phyloP scores from a whole-genome alignment of 805 yeast species.

The Monosporozyma servazzii region DNA sequence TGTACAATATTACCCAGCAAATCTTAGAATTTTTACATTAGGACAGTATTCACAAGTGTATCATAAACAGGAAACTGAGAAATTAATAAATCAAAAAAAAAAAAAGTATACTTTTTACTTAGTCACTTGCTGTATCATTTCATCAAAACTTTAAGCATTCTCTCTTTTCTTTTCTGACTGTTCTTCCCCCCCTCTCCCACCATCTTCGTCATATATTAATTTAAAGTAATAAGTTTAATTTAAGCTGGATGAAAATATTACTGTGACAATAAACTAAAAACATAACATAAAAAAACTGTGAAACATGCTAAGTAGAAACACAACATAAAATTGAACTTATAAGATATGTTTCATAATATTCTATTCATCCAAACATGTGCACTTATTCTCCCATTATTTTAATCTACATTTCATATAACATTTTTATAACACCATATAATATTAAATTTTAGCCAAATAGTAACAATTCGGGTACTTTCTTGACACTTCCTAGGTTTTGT shows the following conservation, averaged over 20 bases:
- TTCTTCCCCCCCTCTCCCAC: not conserved
- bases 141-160: not conserved
- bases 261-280: not conserved
- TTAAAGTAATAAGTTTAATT: not conserved
- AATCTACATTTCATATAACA: not conserved
- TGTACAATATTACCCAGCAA: constrained; percentile 59
- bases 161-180: not conserved
- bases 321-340: too few species aligned
- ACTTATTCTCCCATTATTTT: not conserved
- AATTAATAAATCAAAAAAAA: not conserved
- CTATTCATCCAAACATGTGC: not conserved
- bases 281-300: not conserved
- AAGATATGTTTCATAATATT: not conserved
- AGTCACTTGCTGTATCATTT: not conserved
- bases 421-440: not conserved
- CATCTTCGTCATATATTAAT: not conserved
- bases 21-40: constrained; percentile 41
- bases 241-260: not conserved
- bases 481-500: not conserved
- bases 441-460: not conserved
- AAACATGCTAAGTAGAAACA: not conserved
- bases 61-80: not conserved
- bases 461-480: not conserved
- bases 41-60: not conserved
- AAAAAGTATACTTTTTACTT: not conserved